Evolutionary conservation across 1,139 yeast genomes (phyloP).

Genomic region (Debaryomycetaceae sp.): DNA sequence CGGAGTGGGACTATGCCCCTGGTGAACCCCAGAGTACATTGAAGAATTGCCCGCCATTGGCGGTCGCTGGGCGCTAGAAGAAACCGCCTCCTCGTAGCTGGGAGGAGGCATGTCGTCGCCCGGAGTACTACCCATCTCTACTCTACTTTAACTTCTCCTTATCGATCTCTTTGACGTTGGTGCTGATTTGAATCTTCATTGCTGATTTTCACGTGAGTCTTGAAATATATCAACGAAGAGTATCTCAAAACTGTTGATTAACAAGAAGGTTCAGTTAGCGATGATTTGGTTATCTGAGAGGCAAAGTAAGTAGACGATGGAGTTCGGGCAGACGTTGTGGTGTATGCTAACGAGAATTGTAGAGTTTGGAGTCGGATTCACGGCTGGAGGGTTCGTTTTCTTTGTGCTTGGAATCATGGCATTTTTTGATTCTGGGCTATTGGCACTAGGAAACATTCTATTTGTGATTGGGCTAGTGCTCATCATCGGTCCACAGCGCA

Average conservation of each 20-base stretch:
- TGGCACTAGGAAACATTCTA: conserved; percentile 84
- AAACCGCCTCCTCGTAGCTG: conserved; percentile 12
- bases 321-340: not conserved
- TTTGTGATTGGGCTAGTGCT: conserved; percentile 80
- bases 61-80: not conserved
- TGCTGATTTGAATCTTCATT: too few relatives aligned
- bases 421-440: conserved; percentile 82
- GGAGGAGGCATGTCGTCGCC: conserved; percentile 11
- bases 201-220: not conserved
- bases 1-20: conserved; percentile 3
- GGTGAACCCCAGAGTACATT: conserved; percentile 4
- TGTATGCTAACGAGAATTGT: conserved; percentile 16
- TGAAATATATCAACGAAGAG: conserved; percentile 9
- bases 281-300: conserved; percentile 79
- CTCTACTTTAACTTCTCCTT: not conserved
- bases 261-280: not conserved
- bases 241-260: not conserved
- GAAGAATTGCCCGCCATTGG: conserved; percentile 3
- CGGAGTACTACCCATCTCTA: not conserved
- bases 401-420: conserved; percentile 80
- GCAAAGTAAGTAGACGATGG: conserved; percentile 54
- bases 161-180: too few relatives aligned
- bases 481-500: conserved; percentile 85
- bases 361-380: conserved; percentile 94
- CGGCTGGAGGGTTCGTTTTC: conserved; percentile 80